Evolutionary conservation across 768 basidiomycete species (phyloP).

Genomic region (Leccinum longicurvipes): DNA sequence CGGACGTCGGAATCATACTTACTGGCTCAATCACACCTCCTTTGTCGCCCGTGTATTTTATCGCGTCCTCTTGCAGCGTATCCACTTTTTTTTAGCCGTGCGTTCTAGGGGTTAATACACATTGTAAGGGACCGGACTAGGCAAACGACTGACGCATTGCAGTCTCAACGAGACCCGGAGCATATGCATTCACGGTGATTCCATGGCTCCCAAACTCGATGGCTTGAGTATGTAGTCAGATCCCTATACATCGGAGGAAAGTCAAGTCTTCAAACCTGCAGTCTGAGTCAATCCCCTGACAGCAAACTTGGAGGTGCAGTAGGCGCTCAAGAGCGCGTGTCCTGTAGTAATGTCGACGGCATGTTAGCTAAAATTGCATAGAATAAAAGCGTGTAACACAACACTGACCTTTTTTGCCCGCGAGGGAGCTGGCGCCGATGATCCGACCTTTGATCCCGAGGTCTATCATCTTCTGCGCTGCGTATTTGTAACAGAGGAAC

Average conservation of each 20-base stretch:
- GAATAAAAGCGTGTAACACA: neutral
- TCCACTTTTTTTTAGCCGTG: slow-evolving; percentile 3
- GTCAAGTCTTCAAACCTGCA: slow-evolving; percentile 11
- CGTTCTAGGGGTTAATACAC: neutral
- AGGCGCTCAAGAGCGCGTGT: slow-evolving; percentile 24
- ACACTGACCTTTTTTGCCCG: slow-evolving; percentile 29
- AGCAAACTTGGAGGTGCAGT: slow-evolving; percentile 41
- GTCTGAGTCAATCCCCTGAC: slow-evolving; percentile 41
- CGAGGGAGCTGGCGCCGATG: slow-evolving; percentile 37
- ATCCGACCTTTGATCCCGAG: slow-evolving; percentile 43
- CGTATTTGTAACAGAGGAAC: slow-evolving; percentile 41
- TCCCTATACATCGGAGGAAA: neutral
- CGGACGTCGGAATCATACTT: slow-evolving; percentile 4
- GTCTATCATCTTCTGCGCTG: slow-evolving; percentile 42
- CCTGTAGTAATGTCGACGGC: slow-evolving; percentile 23
- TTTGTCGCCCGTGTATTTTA: slow-evolving; percentile 10
- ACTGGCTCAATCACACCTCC: slow-evolving; percentile 17
- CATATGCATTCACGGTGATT: slow-evolving; percentile 37
- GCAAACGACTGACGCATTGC: slow-evolving; percentile 24
- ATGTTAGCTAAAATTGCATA: neutral
- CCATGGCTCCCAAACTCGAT: slow-evolving; percentile 28
- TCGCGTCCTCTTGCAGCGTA: slow-evolving; percentile 9
- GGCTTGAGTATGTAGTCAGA: slow-evolving; percentile 21
- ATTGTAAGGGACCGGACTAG: neutral
- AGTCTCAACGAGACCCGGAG: slow-evolving; percentile 30